Evolutionary conservation across 1,284 basidiomycete species (phyloP), one percentile per base, ranked within the genome.

Genomic region (Abortiporus biennis): DNA sequence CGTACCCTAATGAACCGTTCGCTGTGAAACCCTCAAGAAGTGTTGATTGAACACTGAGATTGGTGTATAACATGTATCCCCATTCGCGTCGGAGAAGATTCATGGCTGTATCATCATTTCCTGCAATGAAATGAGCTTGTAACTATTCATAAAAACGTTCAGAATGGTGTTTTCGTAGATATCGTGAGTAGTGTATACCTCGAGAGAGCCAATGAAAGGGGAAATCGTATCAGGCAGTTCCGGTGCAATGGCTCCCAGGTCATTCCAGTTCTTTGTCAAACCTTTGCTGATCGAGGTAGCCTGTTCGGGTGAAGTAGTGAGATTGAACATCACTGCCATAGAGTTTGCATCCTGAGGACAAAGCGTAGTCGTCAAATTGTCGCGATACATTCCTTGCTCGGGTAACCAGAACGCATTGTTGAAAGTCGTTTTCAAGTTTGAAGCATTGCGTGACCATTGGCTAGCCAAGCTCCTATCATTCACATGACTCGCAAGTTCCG

Each of bases 51-150:
- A 73, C 71, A 43, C 67, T 71, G 40, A 73, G 48, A 46, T 70
- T 69, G 4, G 71, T 74, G 56, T 72, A 69, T 17, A 75, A 56
- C 68, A 75, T 75, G 50, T 74, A 76, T 1, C 73, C 73, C 74
- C 74, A 74, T 51, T 72, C 66, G 22, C 63, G 62, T 15, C 62
- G 63, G 9, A 76, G 49, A 6, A 76, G 60, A 45, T 74, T 71
- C 54, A 76, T 63, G 2, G 71, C 72, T 15, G 68, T 61, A 15
- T 58, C 67, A 34, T 68, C 71, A 50, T 71, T 64, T 6, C 67
- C 69, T 0, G 72, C 64, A 11, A 64, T 62, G 43, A 75, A 74
- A 51, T 76, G 73, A 5, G 72, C 72, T 61, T 72, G 67, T 6
- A 75, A 52, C 71, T 75, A 27, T 1, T 11, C 19, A 15, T 6